phyloP scores from a whole-genome alignment of 352 stramenopile genomes.

The Globisporangium irregulare region DNA sequence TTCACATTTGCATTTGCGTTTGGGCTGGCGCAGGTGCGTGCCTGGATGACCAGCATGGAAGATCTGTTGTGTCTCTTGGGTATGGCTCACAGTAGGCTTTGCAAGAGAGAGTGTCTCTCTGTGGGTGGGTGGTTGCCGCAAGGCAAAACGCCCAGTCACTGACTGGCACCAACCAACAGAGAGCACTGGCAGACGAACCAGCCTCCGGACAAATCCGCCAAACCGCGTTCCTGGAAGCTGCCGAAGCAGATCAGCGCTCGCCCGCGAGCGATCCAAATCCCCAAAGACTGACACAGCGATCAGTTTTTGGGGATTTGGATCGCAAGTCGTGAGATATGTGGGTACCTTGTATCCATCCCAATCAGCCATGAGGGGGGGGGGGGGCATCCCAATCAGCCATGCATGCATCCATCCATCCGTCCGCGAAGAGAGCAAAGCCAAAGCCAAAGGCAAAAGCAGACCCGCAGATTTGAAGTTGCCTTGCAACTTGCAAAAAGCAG shows the following conservation, averaged over 20 bases:
- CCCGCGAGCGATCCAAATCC: no score
- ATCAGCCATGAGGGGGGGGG: not conserved
- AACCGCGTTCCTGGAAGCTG: conserved; percentile 3
- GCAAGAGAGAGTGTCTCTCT: not conserved
- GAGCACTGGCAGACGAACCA: conserved; percentile 4
- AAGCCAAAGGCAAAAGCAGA: not conserved
- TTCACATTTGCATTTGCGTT: not conserved
- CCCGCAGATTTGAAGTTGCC: not conserved
- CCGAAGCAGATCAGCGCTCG: not conserved
- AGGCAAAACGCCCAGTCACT: not conserved
- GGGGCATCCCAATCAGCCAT: no score
- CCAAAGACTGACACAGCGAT: not conserved
- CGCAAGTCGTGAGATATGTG: conserved; percentile 1
- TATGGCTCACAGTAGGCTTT: not conserved
- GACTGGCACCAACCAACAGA: not conserved
- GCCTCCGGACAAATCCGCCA: not conserved
- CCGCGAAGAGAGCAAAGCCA: not conserved
- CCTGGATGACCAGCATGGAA: not conserved
- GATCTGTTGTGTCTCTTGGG: conserved; percentile 1
- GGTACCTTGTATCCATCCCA: conserved; percentile 6
- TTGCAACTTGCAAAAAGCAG: not conserved
- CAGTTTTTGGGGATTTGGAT: not conserved
- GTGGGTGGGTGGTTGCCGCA: not conserved
- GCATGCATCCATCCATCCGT: not conserved
- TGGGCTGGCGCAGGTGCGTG: not conserved